Base-by-base conservation (phyloP, 805 yeast species). In the Cyberlindnera mrakii region DNA sequence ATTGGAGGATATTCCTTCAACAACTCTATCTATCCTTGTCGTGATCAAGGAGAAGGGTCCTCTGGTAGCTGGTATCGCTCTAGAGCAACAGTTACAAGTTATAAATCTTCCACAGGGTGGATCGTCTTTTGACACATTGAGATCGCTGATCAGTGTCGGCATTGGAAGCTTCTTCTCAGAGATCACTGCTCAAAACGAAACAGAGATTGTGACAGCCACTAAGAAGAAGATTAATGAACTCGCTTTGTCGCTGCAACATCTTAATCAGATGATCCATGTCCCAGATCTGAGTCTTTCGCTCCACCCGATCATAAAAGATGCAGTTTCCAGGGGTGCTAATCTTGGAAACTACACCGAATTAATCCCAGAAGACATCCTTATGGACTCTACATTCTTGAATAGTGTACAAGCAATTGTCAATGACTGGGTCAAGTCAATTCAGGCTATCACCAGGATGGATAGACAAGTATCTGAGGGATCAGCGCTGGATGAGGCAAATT, bases 121-220 rank as follows among this genome's bases (percentile, higher is more conserved):
- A n/a, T 50, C 59, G 2, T 51, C 58, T 3, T 72, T 73, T 44
- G 83, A 81, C 38, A 67, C 71, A 23, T 55, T 89, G n/a, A 70
- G 79, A 50, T 66, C 78, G 0, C 61, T 90, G 23, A 60, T 88
- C 18, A 74, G 72, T 41, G 63, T 75, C 32, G 95, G 89, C 2
- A 66, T 88, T 18, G 70, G 78, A 0, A 86, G 93, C 0, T 78
- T 80, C 49, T 82, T 89, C 55, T 86, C 85, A 35, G 68, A 74
- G 8, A 58, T 75, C 39, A 51, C 65, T 17, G 43, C 52, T 27
- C 42, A 52, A 37, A 41, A 49, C 45, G 49, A 49, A 16, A 52
- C 64, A 4, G 72, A 65, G 1, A 59, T 69, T 0, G 63, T 78
- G 6, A 59, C 65, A 3, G 55, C 66, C 3, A 72, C 88, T 0